Percentiles rank a stretch among this genome's conserved stretches.
These are phyloP conservation scores for Staphylotrichum tortipilum DNA, from an alignment of 495 filamentous ascomycete genomes.

Conservation along the genomic window DNA sequence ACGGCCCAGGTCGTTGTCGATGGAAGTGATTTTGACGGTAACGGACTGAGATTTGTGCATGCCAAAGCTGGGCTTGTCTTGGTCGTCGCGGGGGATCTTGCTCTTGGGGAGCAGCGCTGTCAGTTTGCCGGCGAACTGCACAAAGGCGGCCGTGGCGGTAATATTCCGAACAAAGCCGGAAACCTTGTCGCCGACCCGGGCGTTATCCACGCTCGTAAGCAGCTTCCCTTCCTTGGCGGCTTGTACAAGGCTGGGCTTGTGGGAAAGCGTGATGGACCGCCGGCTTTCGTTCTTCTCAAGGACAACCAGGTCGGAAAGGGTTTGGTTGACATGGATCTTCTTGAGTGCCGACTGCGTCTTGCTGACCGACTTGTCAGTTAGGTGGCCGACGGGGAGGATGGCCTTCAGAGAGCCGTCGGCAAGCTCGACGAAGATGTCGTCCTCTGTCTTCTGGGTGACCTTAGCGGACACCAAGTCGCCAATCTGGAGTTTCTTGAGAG, in stretches of 20 bases:
- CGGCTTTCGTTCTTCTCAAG: constrained; percentile 68
- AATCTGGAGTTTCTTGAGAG: constrained; percentile 59
- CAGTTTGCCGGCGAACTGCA: constrained; percentile 71
- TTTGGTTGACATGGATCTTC: constrained; percentile 72
- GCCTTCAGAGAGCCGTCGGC: constrained; percentile 63
- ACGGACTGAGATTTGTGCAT: constrained; percentile 64
- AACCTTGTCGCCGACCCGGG: constrained; percentile 57
- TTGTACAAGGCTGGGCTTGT: constrained; percentile 73
- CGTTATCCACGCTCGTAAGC: constrained; percentile 56
- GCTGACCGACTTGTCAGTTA: constrained; percentile 68
- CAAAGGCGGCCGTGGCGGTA: constrained; percentile 65
- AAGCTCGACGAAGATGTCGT: constrained; percentile 70
- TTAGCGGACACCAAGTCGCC: constrained; percentile 66
- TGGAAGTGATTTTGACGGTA: constrained; percentile 55
- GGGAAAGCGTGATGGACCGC: constrained; percentile 62
- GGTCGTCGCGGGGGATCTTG: constrained; percentile 58
- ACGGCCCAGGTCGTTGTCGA: constrained; percentile 46
- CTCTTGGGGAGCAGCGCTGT: constrained; percentile 70
- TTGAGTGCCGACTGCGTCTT: constrained; percentile 69
- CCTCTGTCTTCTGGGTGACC: constrained; percentile 76
- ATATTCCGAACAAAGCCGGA: constrained; percentile 81
- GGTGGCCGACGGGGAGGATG: constrained; percentile 62
- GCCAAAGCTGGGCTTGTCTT: constrained; percentile 64
- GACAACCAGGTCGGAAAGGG: constrained; percentile 71
- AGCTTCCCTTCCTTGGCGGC: constrained; percentile 58